Base-by-base conservation (phyloP, 1,284 basidiomycete species). In the Gastroboletus turbinatus region DNA sequence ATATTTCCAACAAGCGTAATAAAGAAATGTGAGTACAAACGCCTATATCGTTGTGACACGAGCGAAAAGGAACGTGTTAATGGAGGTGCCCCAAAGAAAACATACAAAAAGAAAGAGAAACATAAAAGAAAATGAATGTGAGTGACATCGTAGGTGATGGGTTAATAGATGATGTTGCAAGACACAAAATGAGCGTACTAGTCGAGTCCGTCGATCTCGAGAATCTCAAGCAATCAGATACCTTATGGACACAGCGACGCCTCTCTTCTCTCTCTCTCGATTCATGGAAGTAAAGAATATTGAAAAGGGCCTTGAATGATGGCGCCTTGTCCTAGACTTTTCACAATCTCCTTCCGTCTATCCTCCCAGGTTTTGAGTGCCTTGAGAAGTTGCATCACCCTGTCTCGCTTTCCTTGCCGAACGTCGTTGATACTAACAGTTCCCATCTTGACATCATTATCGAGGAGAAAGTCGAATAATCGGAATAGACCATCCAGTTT, bases 341-440 rank as follows among this genome's bases (percentile, higher is more conserved):
- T 77, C 47, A 79, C 77, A 42, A 88, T 75, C 19, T 77, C 78
- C 58, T 69, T 77, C 44, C 85, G 73, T 73, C 85, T 88, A 39
- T 92, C 88, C 69, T 92, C 88, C 90, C 90, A 92, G 0, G 72
- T 71, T 71, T 83, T 87, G 63, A 96, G 73, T 52, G 90, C 88
- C 61, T 81, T 83, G 62, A 96, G 71, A 25, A 96, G 75, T 67
- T 92, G 86, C 9, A 87, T 65, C 60, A 95, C 83, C 75, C 90
- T 93, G 43, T 88, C 86, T 43, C 82, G 77, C 69, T 89, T 90
- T 38, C 90, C 92, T 58, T 83, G 82, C 52, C 90, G 79, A 44
- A 97, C 80, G 71, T 96, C 94, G 68, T 95, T 95, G 74, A 96
- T 94, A 65, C 90, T 94, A 36, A 96, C 88, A 59, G 82, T 85